Base-by-base conservation (phyloP, 768 basidiomycete genomes). In the Tulasnella sp. region DNA sequence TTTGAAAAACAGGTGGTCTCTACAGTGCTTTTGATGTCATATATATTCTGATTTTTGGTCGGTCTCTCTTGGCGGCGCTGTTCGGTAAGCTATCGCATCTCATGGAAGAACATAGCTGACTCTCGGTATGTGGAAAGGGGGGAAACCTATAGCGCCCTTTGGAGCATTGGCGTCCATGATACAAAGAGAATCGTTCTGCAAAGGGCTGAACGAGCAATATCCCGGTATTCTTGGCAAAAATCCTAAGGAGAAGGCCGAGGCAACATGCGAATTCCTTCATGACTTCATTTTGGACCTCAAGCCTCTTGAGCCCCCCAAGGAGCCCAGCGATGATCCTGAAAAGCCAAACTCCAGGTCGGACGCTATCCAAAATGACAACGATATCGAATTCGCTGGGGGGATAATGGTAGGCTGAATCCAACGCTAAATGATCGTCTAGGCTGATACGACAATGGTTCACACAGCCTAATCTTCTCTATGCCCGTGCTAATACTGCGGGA, bases 271-370 rank as follows among this genome's bases (percentile, higher is more conserved):
- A 15, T 74, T 74, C 58, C 54, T 74, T 11, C 73, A 74, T 19
- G 73, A 74, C 52, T 74, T 74, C 36, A 45, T 74, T 4, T 11
- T 74, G 5, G 73, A 74, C 31, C 52, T 74, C 19, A 36, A 31
- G 17, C 73, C 73, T 1, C 29, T 40, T 0, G 38, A 42, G n/a
- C 7, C 49, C 9, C 17, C 49, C 49, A 52, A 52, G 49, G 17
- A 52, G 17, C 4, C 4, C 49, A n/a, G 6, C 49, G 14, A 52
- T 40, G 39, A 12, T 40, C 39, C 39, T 40, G 39, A 40, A 12
- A 12, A 40, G 39, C 6, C 12, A 12, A 40, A 40, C 6, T 5
- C 12, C 39, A 12, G 12, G 39, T 5, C 6, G 6, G 39, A 40
- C 39, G 39, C 39, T 40, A 40, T 12, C 39, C 6, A 12, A 6